These are phyloP conservation scores for Calcarisporium arbuscula DNA, from an alignment of 2,329 filamentous ascomycete species.

Conservation along the genomic window DNA sequence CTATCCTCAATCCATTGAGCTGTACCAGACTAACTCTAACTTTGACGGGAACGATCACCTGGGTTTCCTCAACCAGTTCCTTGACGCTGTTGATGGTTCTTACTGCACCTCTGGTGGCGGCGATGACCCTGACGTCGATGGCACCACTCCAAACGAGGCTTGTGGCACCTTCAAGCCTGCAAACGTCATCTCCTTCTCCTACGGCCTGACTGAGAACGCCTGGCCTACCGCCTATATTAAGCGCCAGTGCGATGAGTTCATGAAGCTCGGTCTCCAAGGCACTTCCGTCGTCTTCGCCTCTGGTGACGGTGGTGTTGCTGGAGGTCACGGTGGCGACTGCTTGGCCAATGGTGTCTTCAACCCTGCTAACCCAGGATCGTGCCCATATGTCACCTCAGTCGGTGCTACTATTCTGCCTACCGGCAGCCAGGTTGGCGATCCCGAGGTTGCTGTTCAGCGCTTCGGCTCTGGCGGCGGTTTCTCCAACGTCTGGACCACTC, in stretches of 20 bases:
- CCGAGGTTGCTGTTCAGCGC: conserved; percentile 17
- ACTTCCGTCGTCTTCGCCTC: conserved; percentile 40
- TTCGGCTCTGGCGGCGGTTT: conserved; percentile 44
- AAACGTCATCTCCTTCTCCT: conserved; percentile 50
- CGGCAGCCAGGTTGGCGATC: conserved; percentile 6
- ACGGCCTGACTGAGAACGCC: conserved; percentile 46
- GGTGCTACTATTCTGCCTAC: conserved; percentile 36
- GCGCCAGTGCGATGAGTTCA: conserved; percentile 49
- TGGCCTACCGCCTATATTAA: conserved; percentile 39
- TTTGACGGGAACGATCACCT: conserved; percentile 28
- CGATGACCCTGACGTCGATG: conserved; percentile 29
- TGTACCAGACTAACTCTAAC: conserved; percentile 42
- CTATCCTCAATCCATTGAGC: conserved; percentile 42
- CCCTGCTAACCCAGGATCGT: conserved; percentile 38
- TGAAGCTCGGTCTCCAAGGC: conserved; percentile 50
- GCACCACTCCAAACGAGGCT: conserved; percentile 32
- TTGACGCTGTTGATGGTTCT: conserved; percentile 38
- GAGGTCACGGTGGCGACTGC: conserved; percentile 9
- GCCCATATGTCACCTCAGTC: conserved; percentile 44
- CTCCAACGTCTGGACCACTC: conserved; percentile 40
- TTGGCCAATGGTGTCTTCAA: conserved; percentile 35
- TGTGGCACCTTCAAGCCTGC: conserved; percentile 39
- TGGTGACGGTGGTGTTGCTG: conserved; percentile 15
- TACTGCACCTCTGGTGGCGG: conserved; percentile 30
- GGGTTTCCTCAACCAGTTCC: conserved; percentile 36